These are phyloP conservation scores for Lipomyces oligophaga DNA, from an alignment of 805 yeast genomes.

Conservation along the genomic window DNA sequence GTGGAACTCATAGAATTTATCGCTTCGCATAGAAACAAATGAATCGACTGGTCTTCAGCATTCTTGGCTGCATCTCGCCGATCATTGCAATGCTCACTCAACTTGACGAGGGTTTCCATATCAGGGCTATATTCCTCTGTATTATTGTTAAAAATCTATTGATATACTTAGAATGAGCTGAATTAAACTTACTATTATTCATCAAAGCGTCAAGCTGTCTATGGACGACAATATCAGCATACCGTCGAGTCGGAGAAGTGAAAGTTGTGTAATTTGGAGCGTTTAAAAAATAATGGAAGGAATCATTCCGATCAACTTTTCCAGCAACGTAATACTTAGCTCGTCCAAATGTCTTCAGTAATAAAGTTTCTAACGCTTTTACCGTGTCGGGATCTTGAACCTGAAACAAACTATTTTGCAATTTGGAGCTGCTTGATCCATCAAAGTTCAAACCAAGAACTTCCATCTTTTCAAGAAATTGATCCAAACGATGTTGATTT, in stretches of 20 bases:
- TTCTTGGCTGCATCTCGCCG: constrained; percentile 89
- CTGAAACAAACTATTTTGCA: constrained; percentile 64
- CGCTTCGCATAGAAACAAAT: constrained; percentile 75
- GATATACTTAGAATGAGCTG: background rate
- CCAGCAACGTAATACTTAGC: constrained; percentile 90
- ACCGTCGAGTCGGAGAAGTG: constrained; percentile 87
- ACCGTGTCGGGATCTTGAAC: constrained; percentile 62
- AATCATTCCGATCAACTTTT: constrained; percentile 70
- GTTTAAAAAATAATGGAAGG: constrained; percentile 76
- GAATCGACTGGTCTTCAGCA: constrained; percentile 94
- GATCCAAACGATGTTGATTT: constrained; percentile 71
- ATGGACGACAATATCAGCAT: constrained; percentile 88
- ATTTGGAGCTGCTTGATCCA: constrained; percentile 63
- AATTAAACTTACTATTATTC: constrained; percentile 34
- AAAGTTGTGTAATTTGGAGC: constrained; percentile 88
- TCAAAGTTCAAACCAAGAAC: constrained; percentile 57
- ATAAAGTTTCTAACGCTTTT: constrained; percentile 69
- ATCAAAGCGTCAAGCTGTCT: constrained; percentile 77
- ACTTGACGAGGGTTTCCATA: constrained; percentile 59
- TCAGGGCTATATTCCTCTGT: constrained; percentile 37
- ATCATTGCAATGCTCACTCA: constrained; percentile 90
- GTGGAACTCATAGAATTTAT: constrained; percentile 66
- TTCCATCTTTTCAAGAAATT: constrained; percentile 67
- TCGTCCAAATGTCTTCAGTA: constrained; percentile 76
- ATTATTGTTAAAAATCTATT: background rate